Conservation (phyloP, 2,329 filamentous ascomycete species). For the Aureobasidium sp. region DNA sequence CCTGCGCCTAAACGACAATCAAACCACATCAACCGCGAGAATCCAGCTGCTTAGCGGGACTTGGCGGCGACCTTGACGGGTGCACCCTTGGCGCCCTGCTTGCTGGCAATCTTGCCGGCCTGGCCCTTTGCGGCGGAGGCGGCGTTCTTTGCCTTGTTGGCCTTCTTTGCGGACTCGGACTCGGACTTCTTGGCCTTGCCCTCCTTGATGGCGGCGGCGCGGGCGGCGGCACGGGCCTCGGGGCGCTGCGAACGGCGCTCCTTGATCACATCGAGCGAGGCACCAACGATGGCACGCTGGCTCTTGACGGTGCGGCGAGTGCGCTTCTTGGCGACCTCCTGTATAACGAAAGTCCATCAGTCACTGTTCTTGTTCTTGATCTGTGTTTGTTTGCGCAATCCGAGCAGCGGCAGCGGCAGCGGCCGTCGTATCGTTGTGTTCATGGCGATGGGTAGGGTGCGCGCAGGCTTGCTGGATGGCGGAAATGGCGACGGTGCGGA, state of each 20-base stretch:
- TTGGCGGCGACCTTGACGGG: slow-evolving; percentile 16
- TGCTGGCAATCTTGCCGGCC: slow-evolving; percentile 76
- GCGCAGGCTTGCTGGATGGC: neutral
- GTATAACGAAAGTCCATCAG: slow-evolving; percentile 31
- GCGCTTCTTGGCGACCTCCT: slow-evolving; percentile 99
- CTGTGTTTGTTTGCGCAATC: slow-evolving; percentile 1
- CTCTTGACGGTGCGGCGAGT: slow-evolving; percentile 96
- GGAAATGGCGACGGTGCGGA: neutral
- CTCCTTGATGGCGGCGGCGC: slow-evolving; percentile 85
- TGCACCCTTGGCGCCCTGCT: slow-evolving; percentile 94
- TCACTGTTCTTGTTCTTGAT: slow-evolving; percentile 5
- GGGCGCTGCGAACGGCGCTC: slow-evolving; percentile 93
- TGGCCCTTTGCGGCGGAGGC: slow-evolving; percentile 68
- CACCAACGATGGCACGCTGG: slow-evolving; percentile 98
- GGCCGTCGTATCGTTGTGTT: neutral
- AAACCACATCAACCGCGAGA: slow-evolving; percentile 11
- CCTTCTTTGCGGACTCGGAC: slow-evolving; percentile 88
- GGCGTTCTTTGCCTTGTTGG: slow-evolving; percentile 95
- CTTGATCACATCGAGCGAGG: slow-evolving; percentile 99
- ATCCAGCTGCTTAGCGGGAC: slow-evolving; percentile 13
- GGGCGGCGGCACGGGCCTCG: slow-evolving; percentile 89
- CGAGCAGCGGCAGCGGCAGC: slow-evolving; percentile 9
- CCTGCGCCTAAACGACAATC: slow-evolving; percentile 18
- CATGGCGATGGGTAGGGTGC: neutral
- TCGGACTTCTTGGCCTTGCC: slow-evolving; percentile 98